Conservation (phyloP, 108 stramenopile genomes). For the Cylindrotheca fusiformis region DNA sequence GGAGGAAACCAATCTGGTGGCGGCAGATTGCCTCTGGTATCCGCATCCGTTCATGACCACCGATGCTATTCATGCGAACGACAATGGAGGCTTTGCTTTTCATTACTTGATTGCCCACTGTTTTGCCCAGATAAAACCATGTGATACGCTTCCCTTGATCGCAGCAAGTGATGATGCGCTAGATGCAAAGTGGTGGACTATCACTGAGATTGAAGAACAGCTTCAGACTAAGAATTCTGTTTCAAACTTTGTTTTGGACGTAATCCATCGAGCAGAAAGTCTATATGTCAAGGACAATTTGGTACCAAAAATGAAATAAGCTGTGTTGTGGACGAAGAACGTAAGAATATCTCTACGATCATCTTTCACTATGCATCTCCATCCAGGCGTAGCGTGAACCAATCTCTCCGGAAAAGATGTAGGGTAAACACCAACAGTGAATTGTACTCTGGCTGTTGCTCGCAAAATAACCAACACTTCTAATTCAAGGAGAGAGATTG, state of each 20-base stretch:
- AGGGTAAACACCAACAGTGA: not conserved
- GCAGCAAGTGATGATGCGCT: conserved; percentile 41
- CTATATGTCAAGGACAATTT: conserved; percentile 19
- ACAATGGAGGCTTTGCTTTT: conserved; percentile 35
- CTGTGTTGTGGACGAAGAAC: too few species aligned
- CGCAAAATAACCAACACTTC: not conserved
- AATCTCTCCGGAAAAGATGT: not conserved
- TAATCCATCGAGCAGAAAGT: conserved; percentile 32
- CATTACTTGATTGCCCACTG: conserved; percentile 46
- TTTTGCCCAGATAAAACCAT: conserved; percentile 9
- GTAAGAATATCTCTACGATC: too few species aligned
- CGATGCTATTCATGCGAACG: conserved; percentile 23
- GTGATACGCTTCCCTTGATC: conserved; percentile 15
- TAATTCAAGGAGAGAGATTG: not conserved
- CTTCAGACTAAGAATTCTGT: not conserved
- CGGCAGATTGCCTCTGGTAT: conserved; percentile 12
- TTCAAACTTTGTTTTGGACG: conserved; percentile 11
- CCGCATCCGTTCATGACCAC: conserved; percentile 26
- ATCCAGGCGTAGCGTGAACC: not conserved
- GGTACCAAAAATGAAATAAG: too few species aligned
- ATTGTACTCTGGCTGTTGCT: not conserved
- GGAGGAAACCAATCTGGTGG: conserved; percentile 55
- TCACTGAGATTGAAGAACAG: conserved; percentile 22
- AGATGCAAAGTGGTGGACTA: conserved; percentile 43
- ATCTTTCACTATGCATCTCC: not conserved